Base-by-base conservation (phyloP, 768 basidiomycete genomes). In the Calocybe indica region DNA sequence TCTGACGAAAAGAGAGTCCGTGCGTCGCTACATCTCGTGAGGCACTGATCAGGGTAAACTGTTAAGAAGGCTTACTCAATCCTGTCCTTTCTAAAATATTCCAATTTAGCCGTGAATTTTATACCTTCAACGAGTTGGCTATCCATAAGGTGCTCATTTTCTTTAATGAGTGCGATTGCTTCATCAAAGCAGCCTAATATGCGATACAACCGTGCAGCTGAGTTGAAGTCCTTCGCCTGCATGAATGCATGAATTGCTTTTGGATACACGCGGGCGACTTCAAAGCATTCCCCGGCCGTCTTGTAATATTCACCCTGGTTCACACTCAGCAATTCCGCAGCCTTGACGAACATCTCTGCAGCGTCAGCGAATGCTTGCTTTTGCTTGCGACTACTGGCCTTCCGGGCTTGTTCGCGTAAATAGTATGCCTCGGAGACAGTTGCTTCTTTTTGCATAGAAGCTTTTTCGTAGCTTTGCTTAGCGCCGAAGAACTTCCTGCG, bases 401-500 rank as follows among this genome's bases (percentile, higher is more conserved):
- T 60, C 2, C 71, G 64, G 7, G 83, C 83, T 28, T 70, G 58
- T 51, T 79, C 73, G 46, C 80, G 73, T 5, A 82, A 68, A 44
- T 72, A 67, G 52, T 79, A 83, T 0, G 83, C 78, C 6, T 73
- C 51, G 1, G 80, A 71, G 7, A 81, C 68, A 2, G 60, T 67
- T 11, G 62, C 71, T 59, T 82, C 69, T 11, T 69, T 68, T 0
- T 51, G 60, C 40, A 67, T 55, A 1, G 51, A 61, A 1, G 83
- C 83, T 3, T 74, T 69, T 40, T 72, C 68, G 38, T 73, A 82
- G 47, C 77, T 78, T 41, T 76, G 68, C 65, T 70, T 72, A 0
- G 83, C 79, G 50, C 83, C 77, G 2, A 66, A 55, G 51, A 76
- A 84, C 35, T 68, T 65, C 34, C 72, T 65, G 45, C 73, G 65